A percentile compares a stretch with the other conserved stretches of the same genome.
Conservation (phyloP, 108 stramenopile genomes). For the Cyclotella cryptica region DNA sequence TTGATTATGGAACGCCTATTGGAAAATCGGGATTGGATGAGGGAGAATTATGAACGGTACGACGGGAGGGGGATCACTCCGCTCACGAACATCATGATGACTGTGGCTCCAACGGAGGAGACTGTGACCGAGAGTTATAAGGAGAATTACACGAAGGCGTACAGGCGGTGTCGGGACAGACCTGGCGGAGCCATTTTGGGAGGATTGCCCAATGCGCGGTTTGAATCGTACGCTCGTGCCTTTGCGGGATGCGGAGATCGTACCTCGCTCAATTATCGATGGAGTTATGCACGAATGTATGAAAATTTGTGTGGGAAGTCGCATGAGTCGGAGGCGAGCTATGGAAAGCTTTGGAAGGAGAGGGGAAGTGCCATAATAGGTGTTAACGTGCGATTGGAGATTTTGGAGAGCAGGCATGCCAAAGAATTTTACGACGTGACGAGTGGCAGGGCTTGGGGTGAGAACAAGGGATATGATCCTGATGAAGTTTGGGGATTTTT, state of each 20-base stretch:
- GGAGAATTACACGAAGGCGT: conserved; percentile 73
- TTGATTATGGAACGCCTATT: conserved; percentile 76
- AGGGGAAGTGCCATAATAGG: conserved; percentile 76
- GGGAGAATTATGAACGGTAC: conserved; percentile 53
- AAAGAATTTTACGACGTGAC: conserved; percentile 69
- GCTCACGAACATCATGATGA: conserved; percentile 48
- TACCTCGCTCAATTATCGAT: conserved; percentile 62
- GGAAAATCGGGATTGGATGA: conserved; percentile 71
- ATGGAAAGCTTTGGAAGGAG: conserved; percentile 43
- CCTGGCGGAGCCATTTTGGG: conserved; percentile 77
- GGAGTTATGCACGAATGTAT: conserved; percentile 81
- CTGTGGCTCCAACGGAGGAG: conserved; percentile 27
- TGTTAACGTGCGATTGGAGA: conserved; percentile 68
- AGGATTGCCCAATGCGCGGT: conserved; percentile 79
- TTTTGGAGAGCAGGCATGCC: conserved; percentile 67
- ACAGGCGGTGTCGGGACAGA: conserved; percentile 83
- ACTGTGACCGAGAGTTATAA: conserved; percentile 50
- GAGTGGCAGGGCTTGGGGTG: conserved; percentile 59
- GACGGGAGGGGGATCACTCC: conserved; percentile 24
- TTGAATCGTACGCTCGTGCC: conserved; percentile 87
- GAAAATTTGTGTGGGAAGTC: conserved; percentile 67
- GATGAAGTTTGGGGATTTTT: conserved; percentile 87
- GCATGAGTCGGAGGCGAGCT: conserved; percentile 69
- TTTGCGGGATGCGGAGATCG: conserved; percentile 78
- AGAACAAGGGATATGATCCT: conserved; percentile 70